Evolutionary conservation across 2,329 filamentous ascomycete species (phyloP), one percentile per base, ranked within the genome.

Genomic region (Beauveria rudraprayagi): DNA sequence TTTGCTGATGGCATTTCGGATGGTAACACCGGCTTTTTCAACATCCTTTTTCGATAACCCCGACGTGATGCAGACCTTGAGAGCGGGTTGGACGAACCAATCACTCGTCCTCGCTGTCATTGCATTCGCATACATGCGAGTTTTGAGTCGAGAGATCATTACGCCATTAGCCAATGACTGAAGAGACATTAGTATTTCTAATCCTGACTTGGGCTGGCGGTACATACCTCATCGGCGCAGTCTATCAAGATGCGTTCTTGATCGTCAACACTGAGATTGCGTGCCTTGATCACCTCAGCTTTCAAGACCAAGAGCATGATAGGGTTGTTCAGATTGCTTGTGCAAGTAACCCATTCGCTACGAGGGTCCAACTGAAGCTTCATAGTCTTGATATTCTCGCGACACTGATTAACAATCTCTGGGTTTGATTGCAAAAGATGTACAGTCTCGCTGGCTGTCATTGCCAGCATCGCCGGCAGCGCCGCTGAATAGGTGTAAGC

Each of bases 401-500:
- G 84, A 69, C 95, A 84, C 66, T 88, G 87, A 1, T 79, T 77
- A 56, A 97, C 77, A 43, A 95, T 86, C 61, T 96, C 91, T 0
- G 93, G 92, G 70, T 89, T 92, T 47, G 89, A 89, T 74, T 97
- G 92, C 56, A 99, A 80, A 66, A 97, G 78, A 61, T 87, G 86
- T 61, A 97, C 83, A 1, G 92, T 93, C 76, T 97, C 94, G 71
- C 91, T 96, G 1, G 93, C 92, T 0, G 92, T 97, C n/a, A 95
- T 96, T 19, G 94, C 92, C 58, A 96, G 80, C 79, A 99, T 89
- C 22, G 94, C 94, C 4, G 94, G 94, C 40, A 99, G 80, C 7
- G 94, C 94, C 3, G 94, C 94, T 30, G 93, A 97, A 77, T 91
- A 99, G 3, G 94, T 97, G 74, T 97, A 99, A 0, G 93, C 89